Percentiles rank a stretch among this genome's conserved stretches.
Evolutionary conservation across 805 yeast species (phyloP).

Genomic region (Starmerella bombicola): DNA sequence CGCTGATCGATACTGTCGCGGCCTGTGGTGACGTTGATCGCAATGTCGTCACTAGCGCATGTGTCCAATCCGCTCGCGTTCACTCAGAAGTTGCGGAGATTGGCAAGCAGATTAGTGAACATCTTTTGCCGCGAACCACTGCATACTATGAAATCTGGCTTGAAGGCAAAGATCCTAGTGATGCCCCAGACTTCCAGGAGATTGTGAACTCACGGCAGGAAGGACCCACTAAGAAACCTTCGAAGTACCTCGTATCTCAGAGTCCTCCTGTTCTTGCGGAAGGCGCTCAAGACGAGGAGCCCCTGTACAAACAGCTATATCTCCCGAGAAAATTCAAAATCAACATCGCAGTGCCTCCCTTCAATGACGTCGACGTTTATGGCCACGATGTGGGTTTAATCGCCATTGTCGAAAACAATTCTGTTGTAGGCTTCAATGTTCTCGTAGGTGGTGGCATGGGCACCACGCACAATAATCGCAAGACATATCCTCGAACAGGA

Average conservation of each 20-base stretch:
- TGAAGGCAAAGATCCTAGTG: conserved; percentile 58
- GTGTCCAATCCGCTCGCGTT: conserved; percentile 70
- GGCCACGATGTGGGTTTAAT: conserved; percentile 90
- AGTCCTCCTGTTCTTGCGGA: conserved; percentile 36
- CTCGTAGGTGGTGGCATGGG: conserved; percentile 99
- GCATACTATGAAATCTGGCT: conserved; percentile 97
- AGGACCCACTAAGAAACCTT: conserved; percentile 54
- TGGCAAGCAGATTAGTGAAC: conserved; percentile 60
- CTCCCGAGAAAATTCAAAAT: conserved; percentile 93
- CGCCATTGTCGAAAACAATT: conserved; percentile 54
- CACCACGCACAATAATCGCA: conserved; percentile 88
- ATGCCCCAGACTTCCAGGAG: conserved; percentile 51
- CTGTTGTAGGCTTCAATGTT: conserved; percentile 71
- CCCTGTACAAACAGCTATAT: conserved; percentile 74
- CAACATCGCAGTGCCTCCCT: conserved; percentile 90
- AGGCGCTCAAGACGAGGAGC: conserved; percentile 59
- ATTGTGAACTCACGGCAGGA: conserved; percentile 52
- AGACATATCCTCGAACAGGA: conserved; percentile 93
- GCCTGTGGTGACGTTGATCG: conserved; percentile 98
- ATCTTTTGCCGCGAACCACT: conserved; percentile 77
- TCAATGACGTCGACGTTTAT: conserved; percentile 90
- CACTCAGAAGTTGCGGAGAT: conserved; percentile 59
- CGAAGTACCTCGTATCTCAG: conserved; percentile 71
- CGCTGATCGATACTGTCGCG: conserved; percentile 84
- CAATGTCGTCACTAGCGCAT: conserved; percentile 86